Evolutionary conservation across 345 rosid species (phyloP).

Genomic region (Eucalyptus urophylla): DNA sequence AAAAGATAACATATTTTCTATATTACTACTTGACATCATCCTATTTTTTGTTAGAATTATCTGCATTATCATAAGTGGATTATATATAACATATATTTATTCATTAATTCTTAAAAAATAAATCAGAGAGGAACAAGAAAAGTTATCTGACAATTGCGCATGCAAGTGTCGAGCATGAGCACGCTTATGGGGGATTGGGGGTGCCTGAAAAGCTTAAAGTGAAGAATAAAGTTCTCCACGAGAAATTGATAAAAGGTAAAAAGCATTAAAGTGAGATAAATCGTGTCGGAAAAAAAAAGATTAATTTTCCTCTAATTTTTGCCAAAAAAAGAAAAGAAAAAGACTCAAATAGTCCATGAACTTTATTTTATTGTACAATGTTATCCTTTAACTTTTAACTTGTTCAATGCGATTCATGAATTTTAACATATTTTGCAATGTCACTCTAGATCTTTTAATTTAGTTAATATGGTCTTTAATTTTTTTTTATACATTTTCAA

Average conservation of each 20-base stretch:
- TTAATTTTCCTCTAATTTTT: background rate
- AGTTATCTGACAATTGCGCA: background rate
- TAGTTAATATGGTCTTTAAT: too few relatives aligned
- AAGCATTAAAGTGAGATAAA: background rate
- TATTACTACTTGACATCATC: background rate
- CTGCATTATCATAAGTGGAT: background rate
- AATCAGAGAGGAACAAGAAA: background rate
- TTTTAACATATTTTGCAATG: background rate
- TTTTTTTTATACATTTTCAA: too few relatives aligned
- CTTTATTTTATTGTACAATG: rapidly evolving
- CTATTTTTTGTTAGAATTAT: background rate
- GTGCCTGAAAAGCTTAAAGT: background rate
- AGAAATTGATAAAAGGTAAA: background rate
- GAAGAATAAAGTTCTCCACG: background rate
- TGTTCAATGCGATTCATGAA: too few relatives aligned
- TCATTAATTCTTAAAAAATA: background rate
- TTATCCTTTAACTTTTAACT: too few relatives aligned
- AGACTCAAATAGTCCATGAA: background rate
- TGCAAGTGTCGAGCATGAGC: background rate
- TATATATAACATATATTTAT: background rate
- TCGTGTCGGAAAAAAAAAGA: background rate
- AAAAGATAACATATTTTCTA: background rate
- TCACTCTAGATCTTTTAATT: too few relatives aligned
- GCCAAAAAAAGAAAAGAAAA: too few relatives aligned
- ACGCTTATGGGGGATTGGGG: background rate